Base-by-base conservation (phyloP, 495 filamentous ascomycete genomes). In the Xylaria palmicola region DNA sequence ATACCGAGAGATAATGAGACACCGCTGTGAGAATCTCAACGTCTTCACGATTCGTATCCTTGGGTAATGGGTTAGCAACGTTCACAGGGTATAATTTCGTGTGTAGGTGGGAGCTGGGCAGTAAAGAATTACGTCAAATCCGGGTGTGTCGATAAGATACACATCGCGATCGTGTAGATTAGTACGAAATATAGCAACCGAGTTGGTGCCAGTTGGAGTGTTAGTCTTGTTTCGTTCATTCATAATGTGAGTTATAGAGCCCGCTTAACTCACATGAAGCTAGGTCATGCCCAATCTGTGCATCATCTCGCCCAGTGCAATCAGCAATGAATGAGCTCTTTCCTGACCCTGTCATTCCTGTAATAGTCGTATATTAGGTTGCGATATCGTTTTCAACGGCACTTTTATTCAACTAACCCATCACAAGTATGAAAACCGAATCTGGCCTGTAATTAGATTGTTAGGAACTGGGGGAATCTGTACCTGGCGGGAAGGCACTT, bases 291-390 rank as follows among this genome's bases (percentile, higher is more conserved):
- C 76, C 72, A n/a, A 72, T 60, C n/a, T 56, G 51, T 1, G 62
- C 58, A 3, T 45, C 51, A 10, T 64, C 47, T 29, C 64, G 50
- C 34, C 36, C 62, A 0, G 61, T 68, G n/a, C 76, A 47, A 2
- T 62, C 63, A 6, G 74, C 64, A 52, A 79, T 70, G 47, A 78
- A 78, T 24, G 63, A 70, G 47, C 69, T 76, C 56, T 78, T 79
- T 17, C 76, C 76, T 2, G 64, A 55, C 4, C 76, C 74, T 2
- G 75, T 75, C 7, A 70, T 59, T 4, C 79, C 77, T 76, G 78
- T 78, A 8, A 79, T 67, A 4, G 72, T 65, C 22, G 76, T 77
- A 52, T 61, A 19, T n/a, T 61, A 40, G 39, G 61, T 7, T 6
- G 19, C 1, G 1, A 2, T 8, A 27, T 54, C 13, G 0, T 27